phyloP scores from a whole-genome alignment of 192 early-diverging fungal genomes.

The Coemansia sp. region DNA sequence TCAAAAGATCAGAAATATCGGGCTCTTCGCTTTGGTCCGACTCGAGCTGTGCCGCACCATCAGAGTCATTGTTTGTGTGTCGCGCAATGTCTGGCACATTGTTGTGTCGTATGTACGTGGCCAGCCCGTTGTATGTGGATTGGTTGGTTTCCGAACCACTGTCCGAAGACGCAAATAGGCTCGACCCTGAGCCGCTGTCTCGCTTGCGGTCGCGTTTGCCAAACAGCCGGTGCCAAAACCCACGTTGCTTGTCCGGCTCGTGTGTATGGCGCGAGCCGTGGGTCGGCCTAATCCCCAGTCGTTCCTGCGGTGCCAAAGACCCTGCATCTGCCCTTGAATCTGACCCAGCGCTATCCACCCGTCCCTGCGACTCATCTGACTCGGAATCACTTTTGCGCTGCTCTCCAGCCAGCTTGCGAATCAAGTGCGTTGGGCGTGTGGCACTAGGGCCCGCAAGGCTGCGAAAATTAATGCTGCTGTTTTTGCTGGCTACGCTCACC shows the following conservation, averaged over 20 bases:
- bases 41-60: background rate
- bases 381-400: background rate
- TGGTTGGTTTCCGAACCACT: background rate
- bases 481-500: constrained; percentile 17
- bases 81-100: no score
- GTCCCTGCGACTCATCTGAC: background rate
- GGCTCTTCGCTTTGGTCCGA: constrained; percentile 18
- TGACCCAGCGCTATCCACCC: background rate
- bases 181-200: constrained; percentile 2
- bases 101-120: no score
- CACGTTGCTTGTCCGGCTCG: background rate
- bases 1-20: constrained; percentile 48
- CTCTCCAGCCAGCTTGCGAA: constrained; percentile 1
- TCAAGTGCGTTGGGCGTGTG: background rate
- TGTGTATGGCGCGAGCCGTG: background rate
- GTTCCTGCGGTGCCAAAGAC: background rate
- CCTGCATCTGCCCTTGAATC: background rate
- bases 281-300: background rate
- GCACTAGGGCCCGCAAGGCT: background rate
- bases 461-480: constrained; percentile 13
- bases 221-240: constrained; percentile 11
- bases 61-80: no score
- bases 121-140: no score
- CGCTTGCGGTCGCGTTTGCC: background rate
- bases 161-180: constrained; percentile 4